Percentiles rank a stretch among this genome's conserved stretches.
Conservation (phyloP, 2,329 filamentous ascomycete species). For the Bipolaris zeicola region DNA sequence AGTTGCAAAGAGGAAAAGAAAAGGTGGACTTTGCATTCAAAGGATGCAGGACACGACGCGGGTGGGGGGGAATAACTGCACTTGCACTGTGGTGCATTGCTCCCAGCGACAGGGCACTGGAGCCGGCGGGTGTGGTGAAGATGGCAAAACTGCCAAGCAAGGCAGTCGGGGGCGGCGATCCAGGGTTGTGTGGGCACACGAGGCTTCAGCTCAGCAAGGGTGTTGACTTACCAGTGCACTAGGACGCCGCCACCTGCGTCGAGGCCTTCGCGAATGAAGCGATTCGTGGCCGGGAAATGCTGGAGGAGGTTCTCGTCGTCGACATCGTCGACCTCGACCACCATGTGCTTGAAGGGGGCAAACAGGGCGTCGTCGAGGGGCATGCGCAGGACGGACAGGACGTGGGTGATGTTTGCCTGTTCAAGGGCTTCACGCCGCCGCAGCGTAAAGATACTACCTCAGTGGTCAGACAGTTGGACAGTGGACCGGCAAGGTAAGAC, state of each 20-base stretch:
- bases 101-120: conserved; percentile 9
- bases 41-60: conserved; percentile 33
- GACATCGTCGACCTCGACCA: conserved; percentile 87
- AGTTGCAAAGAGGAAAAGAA: conserved; percentile 18
- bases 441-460: conserved; percentile 75
- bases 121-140: conserved; percentile 28
- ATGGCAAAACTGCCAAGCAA: conserved; percentile 44
- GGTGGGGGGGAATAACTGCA: conserved; percentile 25
- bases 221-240: conserved; percentile 69
- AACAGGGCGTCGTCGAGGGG: conserved; percentile 62
- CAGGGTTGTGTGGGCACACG: conserved; percentile 37
- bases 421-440: conserved; percentile 72
- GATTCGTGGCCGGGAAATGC: conserved; percentile 77
- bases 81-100: conserved; percentile 17
- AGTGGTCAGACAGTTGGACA: conserved; percentile 32
- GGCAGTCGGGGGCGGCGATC: conserved; percentile 34
- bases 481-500: conserved; percentile 13
- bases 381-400: conserved; percentile 80
- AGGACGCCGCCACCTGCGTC: conserved; percentile 65
- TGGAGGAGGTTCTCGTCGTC: conserved; percentile 86
- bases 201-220: conserved; percentile 43
- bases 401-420: conserved; percentile 80
- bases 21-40: conserved; percentile 5
- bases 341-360: conserved; percentile 71
- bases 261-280: conserved; percentile 82